Base-by-base conservation (phyloP, 306 rosid genomes). In the Cicer bijugum region DNA sequence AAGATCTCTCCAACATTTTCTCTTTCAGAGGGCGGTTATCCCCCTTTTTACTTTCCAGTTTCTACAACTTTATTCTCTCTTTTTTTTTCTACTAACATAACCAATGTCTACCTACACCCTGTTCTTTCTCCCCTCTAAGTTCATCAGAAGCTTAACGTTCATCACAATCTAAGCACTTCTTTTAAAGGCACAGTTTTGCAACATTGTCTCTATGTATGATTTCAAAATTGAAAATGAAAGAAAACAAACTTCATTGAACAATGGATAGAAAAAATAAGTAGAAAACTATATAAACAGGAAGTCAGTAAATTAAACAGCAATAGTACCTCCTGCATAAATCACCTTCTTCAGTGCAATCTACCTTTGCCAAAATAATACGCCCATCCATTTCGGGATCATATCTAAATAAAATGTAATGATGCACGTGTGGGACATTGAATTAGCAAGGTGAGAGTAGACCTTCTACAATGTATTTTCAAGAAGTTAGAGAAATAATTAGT, bases 371-470 rank as follows among this genome's bases (percentile, higher is more conserved):
- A 80, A 94, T 71, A 71, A 94, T 88, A 40, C 99, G 92, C 47
- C 99, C 96, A 83, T 94, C 99, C 35, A 87, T 50, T 79, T 94
- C 99, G 42, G 95, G 99, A 68, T 94, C 97, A 78, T 89, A 94
- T 80, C 99, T 94, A 85, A 23, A 74, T 37, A 77, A 70, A 62
- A 79, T 59, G 78, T 33, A 83, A 74, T 51, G 45, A 72, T 55
- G 69, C 6, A 5, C 50, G 72, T 5, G 53, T 63, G 19, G 74
- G 23, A 68, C 76, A 64, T 56, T 6, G 61, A 71, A 73, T 72
- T 61, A 76, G 75, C 33, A 16, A 43, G 75, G 69, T 44, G 64
- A 52, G 48, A 45, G 68, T 65, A 67, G 46, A 82, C 57, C 16
- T 62, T 75, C 40, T 12, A 6, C 55, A 77, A 67, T 42, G 62